Evolutionary conservation across 2,329 filamentous ascomycete genomes (phyloP).

Genomic region (Penicillium janthinellum): DNA sequence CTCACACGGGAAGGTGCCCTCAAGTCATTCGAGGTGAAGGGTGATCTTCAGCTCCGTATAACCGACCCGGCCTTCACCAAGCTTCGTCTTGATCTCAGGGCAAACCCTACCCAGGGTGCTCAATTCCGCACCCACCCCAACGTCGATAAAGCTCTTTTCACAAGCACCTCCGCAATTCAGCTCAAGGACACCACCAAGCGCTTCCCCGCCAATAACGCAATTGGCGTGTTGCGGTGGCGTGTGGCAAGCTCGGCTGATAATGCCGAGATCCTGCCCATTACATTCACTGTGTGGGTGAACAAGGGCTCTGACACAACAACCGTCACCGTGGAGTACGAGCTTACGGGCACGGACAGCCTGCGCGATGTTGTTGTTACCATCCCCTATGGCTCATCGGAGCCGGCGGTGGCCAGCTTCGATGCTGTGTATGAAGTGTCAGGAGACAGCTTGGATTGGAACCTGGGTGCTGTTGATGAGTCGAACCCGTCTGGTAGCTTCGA

Average conservation of each 20-base stretch:
- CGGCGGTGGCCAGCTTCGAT: slow-evolving; percentile 88
- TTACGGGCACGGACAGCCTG: slow-evolving; percentile 75
- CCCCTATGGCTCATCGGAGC: slow-evolving; percentile 82
- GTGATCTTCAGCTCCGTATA: slow-evolving; percentile 88
- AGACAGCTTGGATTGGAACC: slow-evolving; percentile 90
- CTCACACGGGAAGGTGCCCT: slow-evolving; percentile 84
- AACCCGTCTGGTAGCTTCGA: slow-evolving; percentile 88
- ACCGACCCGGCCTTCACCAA: slow-evolving; percentile 87
- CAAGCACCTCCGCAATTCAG: slow-evolving; percentile 79
- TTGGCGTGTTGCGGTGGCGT: slow-evolving; percentile 92
- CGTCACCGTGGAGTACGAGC: slow-evolving; percentile 93
- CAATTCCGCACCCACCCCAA: slow-evolving; percentile 97
- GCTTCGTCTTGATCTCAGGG: slow-evolving; percentile 78
- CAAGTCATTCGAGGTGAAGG: slow-evolving; percentile 84
- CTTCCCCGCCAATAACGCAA: slow-evolving; percentile 92
- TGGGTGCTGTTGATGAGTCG: slow-evolving; percentile 80
- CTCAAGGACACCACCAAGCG: slow-evolving; percentile 84
- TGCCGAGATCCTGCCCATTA: slow-evolving; percentile 80
- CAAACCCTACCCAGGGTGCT: slow-evolving; percentile 76
- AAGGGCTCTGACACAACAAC: slow-evolving; percentile 80
- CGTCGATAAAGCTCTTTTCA: slow-evolving; percentile 88
- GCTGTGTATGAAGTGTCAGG: slow-evolving; percentile 91
- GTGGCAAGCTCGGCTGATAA: slow-evolving; percentile 77
- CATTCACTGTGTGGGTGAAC: slow-evolving; percentile 97
- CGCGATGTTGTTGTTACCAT: slow-evolving; percentile 86